Percentiles rank a stretch among this genome's conserved stretches.
phyloP scores from a whole-genome alignment of 2,329 filamentous ascomycete species.

The Penicillium sp. region DNA sequence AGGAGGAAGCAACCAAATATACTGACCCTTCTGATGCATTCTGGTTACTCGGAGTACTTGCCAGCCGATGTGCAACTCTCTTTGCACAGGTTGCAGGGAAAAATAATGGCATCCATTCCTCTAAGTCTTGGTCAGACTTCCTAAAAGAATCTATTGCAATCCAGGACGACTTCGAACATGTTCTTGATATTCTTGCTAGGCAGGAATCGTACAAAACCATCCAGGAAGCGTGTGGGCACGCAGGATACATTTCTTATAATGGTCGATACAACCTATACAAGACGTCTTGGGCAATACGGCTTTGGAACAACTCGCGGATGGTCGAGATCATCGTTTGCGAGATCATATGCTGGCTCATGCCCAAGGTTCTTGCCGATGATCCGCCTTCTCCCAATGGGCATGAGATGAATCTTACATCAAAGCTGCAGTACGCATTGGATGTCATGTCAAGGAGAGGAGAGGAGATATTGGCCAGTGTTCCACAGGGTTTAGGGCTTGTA shows the following conservation, averaged over 20 bases:
- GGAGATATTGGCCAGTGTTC: constrained; percentile 23
- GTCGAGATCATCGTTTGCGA: constrained; percentile 17
- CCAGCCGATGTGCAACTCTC: constrained; percentile 15
- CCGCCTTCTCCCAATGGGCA: neutral
- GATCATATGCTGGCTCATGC: constrained; percentile 14
- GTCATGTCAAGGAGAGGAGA: constrained; percentile 10
- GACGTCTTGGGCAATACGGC: constrained; percentile 16
- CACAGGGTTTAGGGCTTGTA: constrained; percentile 20
- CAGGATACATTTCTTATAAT: constrained; percentile 9
- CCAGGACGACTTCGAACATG: constrained; percentile 5
- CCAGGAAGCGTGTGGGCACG: neutral
- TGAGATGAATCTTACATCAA: neutral
- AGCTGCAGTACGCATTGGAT: constrained; percentile 10
- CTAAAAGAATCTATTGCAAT: constrained; percentile 14
- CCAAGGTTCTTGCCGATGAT: constrained; percentile 9
- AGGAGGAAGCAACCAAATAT: constrained; percentile 20
- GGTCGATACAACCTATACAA: constrained; percentile 17
- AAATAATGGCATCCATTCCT: neutral
- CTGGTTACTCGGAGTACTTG: constrained; percentile 19
- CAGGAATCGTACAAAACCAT: constrained; percentile 17
- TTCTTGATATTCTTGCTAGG: constrained; percentile 1
- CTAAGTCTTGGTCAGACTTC: constrained; percentile 3
- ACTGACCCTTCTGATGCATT: constrained; percentile 8
- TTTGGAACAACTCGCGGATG: constrained; percentile 24
- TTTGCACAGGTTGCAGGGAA: neutral